Conservation (phyloP, 2,329 filamentous ascomycete genomes). For the Plenodomus biglobosus region DNA sequence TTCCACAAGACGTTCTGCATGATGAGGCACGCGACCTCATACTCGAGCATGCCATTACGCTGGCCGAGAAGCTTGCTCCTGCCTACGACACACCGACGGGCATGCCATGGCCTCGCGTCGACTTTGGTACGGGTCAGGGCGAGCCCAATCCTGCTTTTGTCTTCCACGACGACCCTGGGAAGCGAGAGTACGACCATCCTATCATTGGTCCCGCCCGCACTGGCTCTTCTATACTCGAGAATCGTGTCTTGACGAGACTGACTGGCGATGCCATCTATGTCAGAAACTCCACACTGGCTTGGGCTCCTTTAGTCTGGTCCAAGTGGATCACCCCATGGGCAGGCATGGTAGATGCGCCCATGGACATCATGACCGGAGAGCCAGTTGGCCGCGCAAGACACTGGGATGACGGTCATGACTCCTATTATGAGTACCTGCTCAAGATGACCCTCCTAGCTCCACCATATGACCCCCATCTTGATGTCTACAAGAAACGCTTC, state of each 20-base stretch:
- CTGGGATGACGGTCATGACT: slow-evolving; percentile 51
- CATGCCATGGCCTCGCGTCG: slow-evolving; percentile 50
- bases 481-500: slow-evolving; percentile 39
- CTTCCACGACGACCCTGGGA: slow-evolving; percentile 31
- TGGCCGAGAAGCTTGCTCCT: slow-evolving; percentile 43
- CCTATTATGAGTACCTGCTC: slow-evolving; percentile 48
- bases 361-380: slow-evolving; percentile 48
- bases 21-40: slow-evolving; percentile 36
- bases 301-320: slow-evolving; percentile 51
- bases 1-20: slow-evolving; percentile 38
- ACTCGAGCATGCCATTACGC: slow-evolving; percentile 41
- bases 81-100: slow-evolving; percentile 47
- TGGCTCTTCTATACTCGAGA: slow-evolving; percentile 50
- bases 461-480: slow-evolving; percentile 38
- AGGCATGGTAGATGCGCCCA: slow-evolving; percentile 47
- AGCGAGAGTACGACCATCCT: slow-evolving; percentile 39
- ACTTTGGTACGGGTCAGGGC: slow-evolving; percentile 44
- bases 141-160: slow-evolving; percentile 34
- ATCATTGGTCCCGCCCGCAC: slow-evolving; percentile 46
- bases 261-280: slow-evolving; percentile 47
- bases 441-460: slow-evolving; percentile 46
- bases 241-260: slow-evolving; percentile 45
- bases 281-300: slow-evolving; percentile 47
- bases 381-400: slow-evolving; percentile 45
- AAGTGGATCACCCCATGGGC: slow-evolving; percentile 44